Evolutionary conservation across 2,329 filamentous ascomycete species (phyloP), one percentile per base, ranked within the genome.

Genomic region (Plenodomus lindquistii): DNA sequence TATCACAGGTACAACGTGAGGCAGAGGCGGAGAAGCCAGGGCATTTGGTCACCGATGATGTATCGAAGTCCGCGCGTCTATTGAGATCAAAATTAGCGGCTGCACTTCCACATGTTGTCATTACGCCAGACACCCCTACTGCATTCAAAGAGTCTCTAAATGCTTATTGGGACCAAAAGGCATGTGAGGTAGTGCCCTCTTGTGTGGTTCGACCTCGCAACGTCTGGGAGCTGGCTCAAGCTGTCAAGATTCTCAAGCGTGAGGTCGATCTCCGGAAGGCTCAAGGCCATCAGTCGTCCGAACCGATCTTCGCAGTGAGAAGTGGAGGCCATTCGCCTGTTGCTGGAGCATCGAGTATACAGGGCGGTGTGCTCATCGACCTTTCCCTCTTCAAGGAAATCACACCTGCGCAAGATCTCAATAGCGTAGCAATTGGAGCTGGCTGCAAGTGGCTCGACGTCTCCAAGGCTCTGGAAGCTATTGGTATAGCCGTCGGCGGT

Each of bases 241-340:
- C 63, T 2, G 57, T 72, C 35, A 57, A 39, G 16, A 58, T 71
- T 24, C 35, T 71, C 7, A 70, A 64, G 45, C 51, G 47, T 6
- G 54, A 66, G 18, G 65, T 62, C 34, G 61, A 68, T 18, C 64
- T 71, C 2, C 70, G 42, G 2, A 38, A 39, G 5, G 24, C 43
- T 11, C 27, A 24, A 1, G 29, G 24, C 10, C 11, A 29, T 40
- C 17, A 34, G 10, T 11, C 36, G 4, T 2, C n/a, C 1, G 39
- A 59, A 8, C 50, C 48, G 1, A 16, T 59, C 1, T 63, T 63
- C 35, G 84, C 82, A 17, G 73, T 84, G 63, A 75, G 79, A 60
- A 73, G 76, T 17, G 80, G 79, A 13, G 75, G 75, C 0, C 76
- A 78, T 24, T 54, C 57, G n/a, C 54, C 51, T 10, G 44, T 57